Percentiles rank a stretch among this genome's conserved stretches.
These are phyloP conservation scores for Pulchroboletus neoregius DNA, from an alignment of 1,284 basidiomycete species.

Conservation along the genomic window DNA sequence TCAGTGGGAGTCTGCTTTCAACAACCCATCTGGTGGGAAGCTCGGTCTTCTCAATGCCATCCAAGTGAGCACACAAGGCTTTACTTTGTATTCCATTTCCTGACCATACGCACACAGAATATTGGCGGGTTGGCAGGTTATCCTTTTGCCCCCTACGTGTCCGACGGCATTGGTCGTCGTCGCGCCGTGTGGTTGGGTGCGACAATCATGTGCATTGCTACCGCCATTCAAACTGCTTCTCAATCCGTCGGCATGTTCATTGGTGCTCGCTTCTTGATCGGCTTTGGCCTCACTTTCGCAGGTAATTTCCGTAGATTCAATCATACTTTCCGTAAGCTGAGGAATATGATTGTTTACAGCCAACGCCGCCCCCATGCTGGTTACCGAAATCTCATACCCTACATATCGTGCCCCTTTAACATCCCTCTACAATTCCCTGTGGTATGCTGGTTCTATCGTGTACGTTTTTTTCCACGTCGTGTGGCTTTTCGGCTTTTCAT, in stretches of 20 bases:
- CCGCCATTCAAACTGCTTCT: slow-evolving; percentile 66
- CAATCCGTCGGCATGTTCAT: slow-evolving; percentile 80
- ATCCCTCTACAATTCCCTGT: slow-evolving; percentile 72
- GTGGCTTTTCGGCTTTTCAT: not conserved
- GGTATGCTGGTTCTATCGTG: slow-evolving; percentile 76
- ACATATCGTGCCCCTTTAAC: slow-evolving; percentile 69
- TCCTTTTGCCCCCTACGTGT: slow-evolving; percentile 67
- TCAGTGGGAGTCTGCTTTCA: slow-evolving; percentile 60
- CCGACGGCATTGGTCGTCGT: slow-evolving; percentile 66
- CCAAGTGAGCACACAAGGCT: slow-evolving; percentile 43
- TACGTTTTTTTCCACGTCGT: slow-evolving; percentile 30
- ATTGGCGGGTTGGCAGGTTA: slow-evolving; percentile 64
- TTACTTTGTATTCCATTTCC: not conserved
- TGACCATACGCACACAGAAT: slow-evolving; percentile 43
- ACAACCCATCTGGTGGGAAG: slow-evolving; percentile 48
- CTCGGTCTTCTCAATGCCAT: slow-evolving; percentile 76
- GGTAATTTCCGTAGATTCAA: slow-evolving; percentile 30
- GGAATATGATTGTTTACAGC: slow-evolving; percentile 29
- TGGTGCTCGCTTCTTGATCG: slow-evolving; percentile 74
- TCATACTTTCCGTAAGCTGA: not conserved
- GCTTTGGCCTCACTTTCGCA: slow-evolving; percentile 76
- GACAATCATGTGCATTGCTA: slow-evolving; percentile 59
- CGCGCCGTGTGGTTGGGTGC: slow-evolving; percentile 61
- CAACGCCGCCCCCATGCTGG: slow-evolving; percentile 69
- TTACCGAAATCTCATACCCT: slow-evolving; percentile 74